A percentile compares a stretch with the other conserved stretches of the same genome.
Conservation (phyloP, 2,329 filamentous ascomycete genomes). For the Exutisphaerella laricina region DNA sequence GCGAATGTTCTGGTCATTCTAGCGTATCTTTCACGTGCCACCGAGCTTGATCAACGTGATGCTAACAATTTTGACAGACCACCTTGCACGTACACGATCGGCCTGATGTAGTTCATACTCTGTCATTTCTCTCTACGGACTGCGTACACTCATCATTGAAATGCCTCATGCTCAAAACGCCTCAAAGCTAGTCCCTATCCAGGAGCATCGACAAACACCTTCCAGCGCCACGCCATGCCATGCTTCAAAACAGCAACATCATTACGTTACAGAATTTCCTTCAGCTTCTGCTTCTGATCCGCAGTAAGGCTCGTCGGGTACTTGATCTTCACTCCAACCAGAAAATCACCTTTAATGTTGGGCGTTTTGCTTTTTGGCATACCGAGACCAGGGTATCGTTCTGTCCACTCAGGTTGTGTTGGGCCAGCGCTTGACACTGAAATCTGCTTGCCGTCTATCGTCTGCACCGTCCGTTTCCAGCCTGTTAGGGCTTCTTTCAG, state of each 20-base stretch:
- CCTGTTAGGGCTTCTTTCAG: slow-evolving; percentile 93
- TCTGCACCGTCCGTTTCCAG: slow-evolving; percentile 85
- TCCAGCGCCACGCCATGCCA: slow-evolving; percentile 13
- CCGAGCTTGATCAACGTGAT: not conserved
- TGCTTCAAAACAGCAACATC: not conserved
- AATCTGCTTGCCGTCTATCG: slow-evolving; percentile 86
- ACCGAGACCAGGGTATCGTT: slow-evolving; percentile 76
- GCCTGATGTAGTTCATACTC: not conserved
- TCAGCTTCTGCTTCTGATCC: slow-evolving; percentile 73
- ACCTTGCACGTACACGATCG: not conserved
- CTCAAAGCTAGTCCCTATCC: not conserved
- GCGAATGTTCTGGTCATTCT: too few species aligned
- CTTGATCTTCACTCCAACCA: slow-evolving; percentile 86
- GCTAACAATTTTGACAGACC: not conserved
- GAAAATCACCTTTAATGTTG: slow-evolving; percentile 74
- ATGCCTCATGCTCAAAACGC: not conserved
- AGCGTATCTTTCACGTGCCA: too few species aligned
- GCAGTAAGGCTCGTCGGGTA: slow-evolving; percentile 75
- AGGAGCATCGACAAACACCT: slow-evolving; percentile 5
- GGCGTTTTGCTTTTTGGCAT: slow-evolving; percentile 95
- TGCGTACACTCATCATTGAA: slow-evolving; percentile 1
- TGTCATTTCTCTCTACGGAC: slow-evolving; percentile 6
- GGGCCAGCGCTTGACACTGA: slow-evolving; percentile 74
- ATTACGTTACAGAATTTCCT: slow-evolving; percentile 60
- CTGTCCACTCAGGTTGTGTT: slow-evolving; percentile 75